phyloP scores from a whole-genome alignment of 306 rosid species.

The Elaeagnus macrophylla region DNA sequence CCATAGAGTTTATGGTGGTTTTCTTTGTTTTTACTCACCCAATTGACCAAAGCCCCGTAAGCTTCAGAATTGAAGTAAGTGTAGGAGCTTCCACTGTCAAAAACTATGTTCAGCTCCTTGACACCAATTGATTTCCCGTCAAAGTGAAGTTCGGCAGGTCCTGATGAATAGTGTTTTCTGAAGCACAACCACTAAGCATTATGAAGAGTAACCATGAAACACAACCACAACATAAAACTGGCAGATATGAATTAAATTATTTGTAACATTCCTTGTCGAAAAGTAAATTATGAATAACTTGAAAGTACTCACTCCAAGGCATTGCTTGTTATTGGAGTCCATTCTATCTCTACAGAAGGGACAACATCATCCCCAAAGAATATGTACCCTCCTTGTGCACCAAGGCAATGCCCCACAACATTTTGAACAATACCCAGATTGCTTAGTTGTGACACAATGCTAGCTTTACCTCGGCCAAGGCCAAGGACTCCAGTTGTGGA shows the following conservation, averaged over 20 bases:
- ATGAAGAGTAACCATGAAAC: too few relatives aligned
- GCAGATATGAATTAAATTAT: too few relatives aligned
- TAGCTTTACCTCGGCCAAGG: constrained; percentile 48
- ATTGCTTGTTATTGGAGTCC: constrained; percentile 41
- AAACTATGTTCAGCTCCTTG: constrained; percentile 27
- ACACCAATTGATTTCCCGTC: too few relatives aligned
- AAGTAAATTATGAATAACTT: neutral
- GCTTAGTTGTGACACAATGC: constrained; percentile 52
- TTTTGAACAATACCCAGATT: constrained; percentile 29
- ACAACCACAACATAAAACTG: too few relatives aligned
- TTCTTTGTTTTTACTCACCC: constrained; percentile 29
- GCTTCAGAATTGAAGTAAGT: constrained; percentile 41
- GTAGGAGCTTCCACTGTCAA: constrained; percentile 63
- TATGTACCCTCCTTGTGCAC: constrained; percentile 50
- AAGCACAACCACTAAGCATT: too few relatives aligned
- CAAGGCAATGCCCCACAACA: constrained; percentile 64
- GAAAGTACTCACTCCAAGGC: constrained; percentile 33
- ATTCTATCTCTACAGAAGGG: constrained; percentile 43
- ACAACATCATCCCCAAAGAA: constrained; percentile 54
- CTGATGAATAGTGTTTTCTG: too few relatives aligned
- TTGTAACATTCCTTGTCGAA: too few relatives aligned
- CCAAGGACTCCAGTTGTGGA: constrained; percentile 69
- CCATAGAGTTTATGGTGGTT: neutral
- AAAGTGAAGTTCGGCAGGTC: too few relatives aligned
- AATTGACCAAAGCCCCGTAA: constrained; percentile 19